Evolutionary conservation across 2,329 filamentous ascomycete species (phyloP).

Genomic region (Byssoonygena ceratinophila): DNA sequence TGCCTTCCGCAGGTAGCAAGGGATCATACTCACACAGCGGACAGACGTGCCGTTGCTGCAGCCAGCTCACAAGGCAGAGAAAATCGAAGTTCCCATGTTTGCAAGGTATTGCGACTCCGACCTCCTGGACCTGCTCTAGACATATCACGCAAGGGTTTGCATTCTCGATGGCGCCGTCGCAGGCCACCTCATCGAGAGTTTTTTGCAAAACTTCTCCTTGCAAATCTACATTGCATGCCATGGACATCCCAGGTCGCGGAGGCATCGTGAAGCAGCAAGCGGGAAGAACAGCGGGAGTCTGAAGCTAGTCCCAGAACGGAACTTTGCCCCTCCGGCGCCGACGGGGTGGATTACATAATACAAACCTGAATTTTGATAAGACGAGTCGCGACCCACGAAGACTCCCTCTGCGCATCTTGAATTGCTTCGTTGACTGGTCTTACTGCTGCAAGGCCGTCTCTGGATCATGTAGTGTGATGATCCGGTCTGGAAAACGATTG

Average conservation of each 20-base stretch:
- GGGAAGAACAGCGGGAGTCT: not conserved
- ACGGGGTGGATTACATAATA: no score
- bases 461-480: slow-evolving; percentile 15
- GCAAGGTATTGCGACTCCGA: slow-evolving; percentile 64
- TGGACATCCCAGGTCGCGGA: slow-evolving; percentile 12
- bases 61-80: slow-evolving; percentile 71
- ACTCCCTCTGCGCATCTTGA: not conserved
- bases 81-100: slow-evolving; percentile 75
- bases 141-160: slow-evolving; percentile 71
- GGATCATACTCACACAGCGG: slow-evolving; percentile 57
- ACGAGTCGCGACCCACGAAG: not conserved
- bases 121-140: slow-evolving; percentile 62
- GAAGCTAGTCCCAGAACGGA: not conserved
- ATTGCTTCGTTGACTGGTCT: not conserved
- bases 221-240: slow-evolving; percentile 34
- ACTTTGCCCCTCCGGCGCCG: not conserved
- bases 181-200: slow-evolving; percentile 37
- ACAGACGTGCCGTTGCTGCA: slow-evolving; percentile 60
- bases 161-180: slow-evolving; percentile 24
- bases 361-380: no score
- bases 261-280: not conserved
- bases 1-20: not conserved
- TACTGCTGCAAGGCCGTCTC: not conserved
- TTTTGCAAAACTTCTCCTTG: slow-evolving; percentile 37
- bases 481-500: slow-evolving; percentile 31